phyloP scores from a whole-genome alignment of 768 basidiomycete genomes.

The Auricularia auricula-judae region DNA sequence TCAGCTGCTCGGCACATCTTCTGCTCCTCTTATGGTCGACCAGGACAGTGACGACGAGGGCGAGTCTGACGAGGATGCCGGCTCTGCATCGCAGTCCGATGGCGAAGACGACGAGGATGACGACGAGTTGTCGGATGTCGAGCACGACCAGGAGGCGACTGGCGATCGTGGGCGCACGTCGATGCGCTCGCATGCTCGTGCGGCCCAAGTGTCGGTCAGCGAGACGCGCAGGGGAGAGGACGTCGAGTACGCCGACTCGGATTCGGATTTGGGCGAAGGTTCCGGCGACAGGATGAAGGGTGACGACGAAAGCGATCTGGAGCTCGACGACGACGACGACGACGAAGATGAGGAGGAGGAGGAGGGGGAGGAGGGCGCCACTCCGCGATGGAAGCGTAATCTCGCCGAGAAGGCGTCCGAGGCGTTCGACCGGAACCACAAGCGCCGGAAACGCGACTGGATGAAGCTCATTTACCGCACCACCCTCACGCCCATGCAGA shows the following conservation, averaged over 20 bases:
- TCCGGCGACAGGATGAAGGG: conserved; percentile 19
- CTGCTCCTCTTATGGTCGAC: conserved; percentile 45
- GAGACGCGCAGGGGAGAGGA: conserved; percentile 27
- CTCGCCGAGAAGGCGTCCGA: conserved; percentile 41
- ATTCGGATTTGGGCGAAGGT: conserved; percentile 51
- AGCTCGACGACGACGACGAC: conserved; percentile 30
- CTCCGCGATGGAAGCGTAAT: conserved; percentile 67
- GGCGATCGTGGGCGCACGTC: conserved; percentile 40
- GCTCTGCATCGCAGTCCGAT: conserved; percentile 3
- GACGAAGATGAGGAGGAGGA: conserved; percentile 31
- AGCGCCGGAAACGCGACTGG: conserved; percentile 54
- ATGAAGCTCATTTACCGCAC: conserved; percentile 76
- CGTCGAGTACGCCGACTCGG: conserved; percentile 65
- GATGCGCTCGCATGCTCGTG: conserved; percentile 29
- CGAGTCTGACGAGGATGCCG: conserved; percentile 16
- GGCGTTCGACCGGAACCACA: conserved; percentile 29
- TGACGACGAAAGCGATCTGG: conserved; percentile 36
- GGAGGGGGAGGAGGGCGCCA: conserved; percentile 28
- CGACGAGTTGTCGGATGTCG: conserved; percentile 13
- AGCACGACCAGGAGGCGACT: conserved; percentile 17
- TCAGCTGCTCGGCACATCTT: conserved; percentile 72
- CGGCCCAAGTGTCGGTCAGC: conserved; percentile 30
- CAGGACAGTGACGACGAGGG: conserved; percentile 24
- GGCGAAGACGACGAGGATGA: conserved; percentile 21
- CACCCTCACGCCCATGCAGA: conserved; percentile 55